Percentiles rank a stretch among this genome's conserved stretches.
Evolutionary conservation across 2,329 filamentous ascomycete species (phyloP).

Genomic region (Neonectria sp.): DNA sequence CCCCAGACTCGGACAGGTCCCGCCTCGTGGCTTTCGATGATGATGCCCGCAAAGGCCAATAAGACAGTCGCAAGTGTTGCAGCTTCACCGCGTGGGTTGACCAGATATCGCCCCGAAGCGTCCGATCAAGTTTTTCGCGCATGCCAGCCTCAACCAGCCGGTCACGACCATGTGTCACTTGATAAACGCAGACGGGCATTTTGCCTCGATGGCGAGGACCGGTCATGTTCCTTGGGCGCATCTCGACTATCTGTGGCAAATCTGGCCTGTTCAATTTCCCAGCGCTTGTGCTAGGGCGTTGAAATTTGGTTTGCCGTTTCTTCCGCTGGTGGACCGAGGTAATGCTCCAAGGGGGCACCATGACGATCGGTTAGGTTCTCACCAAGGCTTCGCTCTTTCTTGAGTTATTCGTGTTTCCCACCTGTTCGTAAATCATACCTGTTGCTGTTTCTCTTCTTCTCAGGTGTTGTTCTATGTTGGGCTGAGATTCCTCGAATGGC

Average conservation of each 20-base stretch:
- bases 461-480: not conserved
- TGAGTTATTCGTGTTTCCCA: not conserved
- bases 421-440: too few relatives aligned
- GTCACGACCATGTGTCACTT: conserved; percentile 4
- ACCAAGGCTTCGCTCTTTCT: not conserved
- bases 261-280: not conserved
- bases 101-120: not conserved
- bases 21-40: conserved; percentile 3
- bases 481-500: not conserved
- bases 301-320: conserved; percentile 1
- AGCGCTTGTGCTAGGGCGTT: not conserved
- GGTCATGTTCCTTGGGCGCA: not conserved
- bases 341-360: not conserved
- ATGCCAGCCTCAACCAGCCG: not conserved
- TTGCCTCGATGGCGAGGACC: not conserved
- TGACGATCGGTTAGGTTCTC: not conserved
- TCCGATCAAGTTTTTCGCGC: not conserved
- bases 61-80: conserved; percentile 2
- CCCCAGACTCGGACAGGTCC: conserved; percentile 11
- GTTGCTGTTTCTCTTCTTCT: not conserved
- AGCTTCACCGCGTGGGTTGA: conserved; percentile 9
- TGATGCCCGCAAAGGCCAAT: conserved; percentile 5
- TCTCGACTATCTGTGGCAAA: not conserved
- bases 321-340: conserved; percentile 5
- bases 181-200: not conserved